Conservation (phyloP, 352 stramenopile species). For the Globisporangium echinulatum region DNA sequence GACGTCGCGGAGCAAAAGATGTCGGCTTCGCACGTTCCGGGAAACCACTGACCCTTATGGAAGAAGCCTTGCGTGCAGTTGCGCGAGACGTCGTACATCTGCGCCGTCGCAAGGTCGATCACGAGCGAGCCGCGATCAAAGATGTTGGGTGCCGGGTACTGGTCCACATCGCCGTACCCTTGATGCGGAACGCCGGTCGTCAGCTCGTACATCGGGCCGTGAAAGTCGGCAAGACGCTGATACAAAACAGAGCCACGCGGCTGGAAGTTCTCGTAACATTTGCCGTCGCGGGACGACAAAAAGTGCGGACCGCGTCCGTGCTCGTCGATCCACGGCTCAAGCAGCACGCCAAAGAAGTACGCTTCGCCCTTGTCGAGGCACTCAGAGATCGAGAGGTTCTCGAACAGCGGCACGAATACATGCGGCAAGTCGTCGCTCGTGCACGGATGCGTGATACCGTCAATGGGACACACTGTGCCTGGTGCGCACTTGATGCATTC, state of each 20-base stretch:
- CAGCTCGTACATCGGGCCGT: slow-evolving; percentile 93
- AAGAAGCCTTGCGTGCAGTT: slow-evolving; percentile 95
- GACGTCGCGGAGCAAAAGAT: slow-evolving; percentile 76
- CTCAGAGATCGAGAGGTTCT: slow-evolving; percentile 82
- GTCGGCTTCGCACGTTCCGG: slow-evolving; percentile 95
- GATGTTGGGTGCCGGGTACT: slow-evolving; percentile 74
- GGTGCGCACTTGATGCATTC: slow-evolving; percentile 92
- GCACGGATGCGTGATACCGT: slow-evolving; percentile 94
- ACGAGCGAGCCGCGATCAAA: slow-evolving; percentile 82
- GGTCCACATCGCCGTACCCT: slow-evolving; percentile 85
- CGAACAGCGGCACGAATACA: slow-evolving; percentile 79
- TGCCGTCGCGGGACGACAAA: slow-evolving; percentile 61
- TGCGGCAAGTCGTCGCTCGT: slow-evolving; percentile 89
- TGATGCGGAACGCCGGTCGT: slow-evolving; percentile 87
- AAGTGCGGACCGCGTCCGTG: slow-evolving; percentile 90
- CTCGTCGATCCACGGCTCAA: slow-evolving; percentile 95
- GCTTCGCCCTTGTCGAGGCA: slow-evolving; percentile 77
- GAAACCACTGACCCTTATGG: slow-evolving; percentile 88
- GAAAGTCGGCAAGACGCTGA: slow-evolving; percentile 91
- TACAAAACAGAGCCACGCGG: slow-evolving; percentile 87
- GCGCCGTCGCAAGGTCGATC: slow-evolving; percentile 82
- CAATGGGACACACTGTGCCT: slow-evolving; percentile 90
- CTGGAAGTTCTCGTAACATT: slow-evolving; percentile 94
- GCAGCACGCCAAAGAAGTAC: slow-evolving; percentile 93
- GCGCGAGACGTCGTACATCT: slow-evolving; percentile 79